Conservation (phyloP, 345 rosid species). For the Brassica carinata region DNA sequence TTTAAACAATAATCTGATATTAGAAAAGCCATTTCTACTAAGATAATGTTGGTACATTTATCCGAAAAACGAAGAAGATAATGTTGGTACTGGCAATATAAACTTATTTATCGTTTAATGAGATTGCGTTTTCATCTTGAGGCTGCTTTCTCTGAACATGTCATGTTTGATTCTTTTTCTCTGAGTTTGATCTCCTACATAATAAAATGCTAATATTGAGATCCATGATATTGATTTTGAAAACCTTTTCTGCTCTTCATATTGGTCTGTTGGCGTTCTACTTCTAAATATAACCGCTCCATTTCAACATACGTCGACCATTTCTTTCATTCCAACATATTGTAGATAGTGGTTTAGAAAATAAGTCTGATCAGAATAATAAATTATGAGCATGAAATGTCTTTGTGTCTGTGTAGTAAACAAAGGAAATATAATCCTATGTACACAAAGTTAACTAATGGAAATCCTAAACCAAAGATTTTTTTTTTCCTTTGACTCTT, state of each 20-base stretch:
- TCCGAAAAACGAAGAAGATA: not conserved
- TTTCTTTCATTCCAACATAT: not conserved
- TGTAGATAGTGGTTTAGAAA: not conserved
- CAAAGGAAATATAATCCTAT: not conserved
- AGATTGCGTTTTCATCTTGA: not conserved
- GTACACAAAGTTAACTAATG: not conserved
- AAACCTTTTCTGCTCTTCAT: not conserved
- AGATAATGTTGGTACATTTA: not conserved
- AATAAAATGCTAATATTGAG: not conserved
- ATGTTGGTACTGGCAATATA: not conserved
- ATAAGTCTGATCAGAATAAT: not conserved
- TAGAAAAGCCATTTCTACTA: not conserved
- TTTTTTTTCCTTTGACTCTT: not conserved
- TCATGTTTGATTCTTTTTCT: not conserved
- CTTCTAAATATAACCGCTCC: not conserved
- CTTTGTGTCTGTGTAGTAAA: not conserved
- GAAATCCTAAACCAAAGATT: not conserved
- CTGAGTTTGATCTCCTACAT: not conserved
- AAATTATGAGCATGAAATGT: not conserved
- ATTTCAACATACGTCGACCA: not conserved
- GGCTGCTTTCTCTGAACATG: not conserved
- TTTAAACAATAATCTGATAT: not conserved
- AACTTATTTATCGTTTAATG: not conserved
- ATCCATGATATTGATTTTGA: not conserved
- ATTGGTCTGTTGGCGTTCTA: not conserved